A percentile compares a stretch with the other conserved stretches of the same genome.
phyloP scores from a whole-genome alignment of 2,329 filamentous ascomycete species.

The Didymella sp. region DNA sequence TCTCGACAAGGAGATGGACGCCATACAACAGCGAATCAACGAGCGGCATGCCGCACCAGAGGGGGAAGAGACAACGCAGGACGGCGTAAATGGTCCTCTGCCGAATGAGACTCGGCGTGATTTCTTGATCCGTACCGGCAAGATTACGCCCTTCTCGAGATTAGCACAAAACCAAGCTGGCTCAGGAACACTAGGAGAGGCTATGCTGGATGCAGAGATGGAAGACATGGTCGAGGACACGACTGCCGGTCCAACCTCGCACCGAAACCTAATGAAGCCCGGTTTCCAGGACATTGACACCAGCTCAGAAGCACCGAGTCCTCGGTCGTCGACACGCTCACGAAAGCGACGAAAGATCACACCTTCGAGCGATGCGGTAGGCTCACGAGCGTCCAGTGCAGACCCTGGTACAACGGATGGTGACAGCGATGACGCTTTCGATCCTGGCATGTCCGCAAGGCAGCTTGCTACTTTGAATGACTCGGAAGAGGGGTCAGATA shows the following conservation, averaged over 20 bases:
- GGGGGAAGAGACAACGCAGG: constrained; percentile 51
- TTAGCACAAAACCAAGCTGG: constrained; percentile 70
- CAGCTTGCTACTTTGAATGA: constrained; percentile 49
- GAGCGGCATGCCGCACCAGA: constrained; percentile 69
- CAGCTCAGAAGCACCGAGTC: constrained; percentile 43
- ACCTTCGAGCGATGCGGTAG: constrained; percentile 16
- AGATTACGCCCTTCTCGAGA: constrained; percentile 94
- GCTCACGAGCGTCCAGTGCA: constrained; percentile 28
- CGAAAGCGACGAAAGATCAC: constrained; percentile 50
- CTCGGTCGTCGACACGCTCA: constrained; percentile 38
- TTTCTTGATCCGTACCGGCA: constrained; percentile 92
- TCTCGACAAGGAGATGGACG: constrained; percentile 74
- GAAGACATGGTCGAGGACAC: constrained; percentile 62
- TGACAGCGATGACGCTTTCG: constrained; percentile 53
- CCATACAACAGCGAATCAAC: constrained; percentile 82
- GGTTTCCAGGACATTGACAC: constrained; percentile 51
- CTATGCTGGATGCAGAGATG: constrained; percentile 82
- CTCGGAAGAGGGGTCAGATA: constrained; percentile 46
- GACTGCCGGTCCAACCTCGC: constrained; percentile 51
- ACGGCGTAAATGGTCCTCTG: constrained; percentile 65
- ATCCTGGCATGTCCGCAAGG: constrained; percentile 51
- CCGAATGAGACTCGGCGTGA: constrained; percentile 85
- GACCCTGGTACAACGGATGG: constrained; percentile 32
- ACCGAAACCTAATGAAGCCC: constrained; percentile 57
- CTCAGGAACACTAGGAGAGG: constrained; percentile 75